These are phyloP conservation scores for Aplosporella prunicola DNA, from an alignment of 2,329 filamentous ascomycete genomes.

Conservation along the genomic window DNA sequence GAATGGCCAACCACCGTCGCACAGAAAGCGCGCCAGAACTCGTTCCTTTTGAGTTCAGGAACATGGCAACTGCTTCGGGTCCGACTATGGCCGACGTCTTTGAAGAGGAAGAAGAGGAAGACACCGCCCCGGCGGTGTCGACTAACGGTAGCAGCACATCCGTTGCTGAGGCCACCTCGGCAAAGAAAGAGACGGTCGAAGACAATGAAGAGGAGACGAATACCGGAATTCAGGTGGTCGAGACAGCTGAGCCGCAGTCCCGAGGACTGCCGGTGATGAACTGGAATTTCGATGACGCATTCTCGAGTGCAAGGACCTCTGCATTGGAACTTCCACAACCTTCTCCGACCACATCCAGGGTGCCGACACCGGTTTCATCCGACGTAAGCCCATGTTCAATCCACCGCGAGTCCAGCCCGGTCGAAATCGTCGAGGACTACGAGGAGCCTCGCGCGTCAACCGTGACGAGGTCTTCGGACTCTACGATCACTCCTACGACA, in stretches of 20 bases:
- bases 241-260: constrained; percentile 31
- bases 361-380: neutral
- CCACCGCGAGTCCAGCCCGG: constrained; percentile 21
- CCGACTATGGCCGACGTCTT: constrained; percentile 80
- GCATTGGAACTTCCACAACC: neutral
- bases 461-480: constrained; percentile 41
- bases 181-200: too few species aligned
- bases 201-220: constrained; percentile 32
- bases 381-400: constrained; percentile 2
- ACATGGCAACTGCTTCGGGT: constrained; percentile 44
- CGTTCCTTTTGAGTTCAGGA: constrained; percentile 58
- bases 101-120: constrained; percentile 67
- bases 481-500: constrained; percentile 33
- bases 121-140: constrained; percentile 28
- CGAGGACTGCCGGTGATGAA: constrained; percentile 36
- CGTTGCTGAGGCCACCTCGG: constrained; percentile 14
- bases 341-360: constrained; percentile 3
- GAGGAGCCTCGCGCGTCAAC: constrained; percentile 42
- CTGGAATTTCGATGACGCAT: constrained; percentile 32
- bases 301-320: neutral
- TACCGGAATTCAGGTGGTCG: constrained; percentile 38
- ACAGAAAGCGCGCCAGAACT: constrained; percentile 74
- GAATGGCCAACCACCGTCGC: constrained; percentile 68
- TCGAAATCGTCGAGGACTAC: constrained; percentile 37
- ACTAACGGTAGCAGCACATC: constrained; percentile 5